Percentiles rank a stretch among this genome's conserved stretches.
Evolutionary conservation across 2,329 filamentous ascomycete species (phyloP).

Genomic region (Macroventuria anomochaeta): DNA sequence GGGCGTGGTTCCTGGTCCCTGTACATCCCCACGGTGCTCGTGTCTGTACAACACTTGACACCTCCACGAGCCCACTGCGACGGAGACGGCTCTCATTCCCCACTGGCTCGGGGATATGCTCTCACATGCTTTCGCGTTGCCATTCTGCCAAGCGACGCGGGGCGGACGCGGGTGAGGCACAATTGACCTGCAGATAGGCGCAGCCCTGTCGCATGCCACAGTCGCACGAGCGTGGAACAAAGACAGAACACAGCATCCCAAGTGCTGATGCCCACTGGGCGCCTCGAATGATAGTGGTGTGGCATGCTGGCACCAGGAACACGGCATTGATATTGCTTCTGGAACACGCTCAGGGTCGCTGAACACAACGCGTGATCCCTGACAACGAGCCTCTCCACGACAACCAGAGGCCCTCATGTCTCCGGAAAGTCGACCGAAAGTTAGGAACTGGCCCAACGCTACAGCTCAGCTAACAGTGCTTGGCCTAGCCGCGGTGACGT

Average conservation of each 20-base stretch:
- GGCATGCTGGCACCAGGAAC: slow-evolving; percentile 7
- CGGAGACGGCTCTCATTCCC: slow-evolving; percentile 20
- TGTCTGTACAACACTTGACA: slow-evolving; percentile 10
- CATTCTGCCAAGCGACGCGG: slow-evolving; percentile 11
- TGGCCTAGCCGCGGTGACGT: slow-evolving; percentile 9
- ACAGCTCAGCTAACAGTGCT: background rate
- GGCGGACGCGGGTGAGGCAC: slow-evolving; percentile 18
- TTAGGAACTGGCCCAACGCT: background rate
- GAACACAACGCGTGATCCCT: background rate
- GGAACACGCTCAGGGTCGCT: slow-evolving; percentile 5
- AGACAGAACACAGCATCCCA: slow-evolving; percentile 1
- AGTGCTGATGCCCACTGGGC: slow-evolving; percentile 12
- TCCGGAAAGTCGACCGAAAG: slow-evolving; percentile 4
- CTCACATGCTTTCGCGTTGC: slow-evolving; percentile 20
- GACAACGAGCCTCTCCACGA: slow-evolving; percentile 1
- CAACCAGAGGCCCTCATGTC: background rate
- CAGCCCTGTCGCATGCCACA: slow-evolving; percentile 14
- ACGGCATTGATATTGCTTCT: slow-evolving; percentile 11
- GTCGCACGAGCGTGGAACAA: slow-evolving; percentile 16
- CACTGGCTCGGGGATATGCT: slow-evolving; percentile 21
- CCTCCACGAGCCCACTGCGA: slow-evolving; percentile 27
- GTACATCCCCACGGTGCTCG: slow-evolving; percentile 31
- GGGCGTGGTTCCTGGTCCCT: slow-evolving; percentile 10
- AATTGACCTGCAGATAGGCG: slow-evolving; percentile 17
- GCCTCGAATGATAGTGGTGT: slow-evolving; percentile 1